Conservation (phyloP, 305 asterid genomes). For the Rubia occidens region DNA sequence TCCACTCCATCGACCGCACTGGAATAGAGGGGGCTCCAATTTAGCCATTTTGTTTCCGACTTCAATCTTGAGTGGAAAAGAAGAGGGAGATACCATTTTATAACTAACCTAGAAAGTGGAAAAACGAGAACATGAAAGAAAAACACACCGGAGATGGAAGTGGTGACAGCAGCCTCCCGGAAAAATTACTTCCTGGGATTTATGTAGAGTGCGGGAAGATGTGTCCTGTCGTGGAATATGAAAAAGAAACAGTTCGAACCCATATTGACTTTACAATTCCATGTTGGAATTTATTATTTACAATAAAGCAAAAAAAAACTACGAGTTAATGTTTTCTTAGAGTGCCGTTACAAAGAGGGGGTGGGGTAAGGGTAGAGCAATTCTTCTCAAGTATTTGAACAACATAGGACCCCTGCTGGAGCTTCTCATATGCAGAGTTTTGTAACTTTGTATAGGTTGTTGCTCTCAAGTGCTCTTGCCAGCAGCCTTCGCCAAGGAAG, state of each 20-base stretch:
- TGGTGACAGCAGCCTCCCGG: too few relatives aligned
- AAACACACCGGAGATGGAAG: too few relatives aligned
- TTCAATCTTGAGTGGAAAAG: too few relatives aligned
- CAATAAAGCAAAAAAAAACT: background rate
- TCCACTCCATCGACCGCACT: too few relatives aligned
- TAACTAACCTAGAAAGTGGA: too few relatives aligned
- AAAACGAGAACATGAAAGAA: too few relatives aligned
- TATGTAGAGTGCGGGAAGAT: too few relatives aligned
- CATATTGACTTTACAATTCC: background rate
- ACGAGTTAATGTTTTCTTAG: background rate
- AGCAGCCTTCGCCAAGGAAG: slow-evolving; percentile 23
- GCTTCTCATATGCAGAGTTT: background rate
- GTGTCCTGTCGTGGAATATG: background rate
- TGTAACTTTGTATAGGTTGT: background rate
- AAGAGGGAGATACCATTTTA: too few relatives aligned
- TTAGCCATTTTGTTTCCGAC: too few relatives aligned
- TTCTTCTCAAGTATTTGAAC: slow-evolving; percentile 9
- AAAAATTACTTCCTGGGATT: too few relatives aligned
- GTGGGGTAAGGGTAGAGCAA: background rate
- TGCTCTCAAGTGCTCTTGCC: slow-evolving; percentile 16
- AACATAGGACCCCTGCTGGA: slow-evolving; percentile 5
- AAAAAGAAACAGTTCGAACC: background rate
- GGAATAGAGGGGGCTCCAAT: too few relatives aligned
- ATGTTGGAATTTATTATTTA: slow-evolving; percentile 2
- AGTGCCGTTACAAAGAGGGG: background rate